Conservation (phyloP, 768 basidiomycete species). For the Mycena leptocephala region DNA sequence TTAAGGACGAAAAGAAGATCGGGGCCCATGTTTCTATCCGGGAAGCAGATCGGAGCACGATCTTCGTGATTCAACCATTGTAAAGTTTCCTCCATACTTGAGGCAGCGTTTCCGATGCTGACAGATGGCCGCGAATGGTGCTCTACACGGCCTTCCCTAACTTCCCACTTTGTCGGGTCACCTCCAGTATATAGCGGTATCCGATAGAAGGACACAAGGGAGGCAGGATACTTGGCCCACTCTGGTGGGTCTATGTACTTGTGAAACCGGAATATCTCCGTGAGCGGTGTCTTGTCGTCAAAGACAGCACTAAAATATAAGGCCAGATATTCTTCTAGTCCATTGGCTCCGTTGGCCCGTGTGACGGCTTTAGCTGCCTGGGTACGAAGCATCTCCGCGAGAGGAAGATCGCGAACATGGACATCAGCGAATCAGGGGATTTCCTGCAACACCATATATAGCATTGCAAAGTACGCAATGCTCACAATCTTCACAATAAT, state of each 20-base stretch:
- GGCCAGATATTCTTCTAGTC: slow-evolving; percentile 63
- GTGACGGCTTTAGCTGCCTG: slow-evolving; percentile 40
- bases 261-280: slow-evolving; percentile 7
- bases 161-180: too few species aligned
- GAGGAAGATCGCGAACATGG: slow-evolving; percentile 50
- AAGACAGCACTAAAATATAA: slow-evolving; percentile 42
- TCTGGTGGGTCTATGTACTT: not conserved
- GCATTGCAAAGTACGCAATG: too few species aligned
- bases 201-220: slow-evolving; percentile 4
- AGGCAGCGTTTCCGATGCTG: not conserved
- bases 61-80: not conserved
- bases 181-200: too few species aligned
- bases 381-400: slow-evolving; percentile 54
- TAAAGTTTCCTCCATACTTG: not conserved
- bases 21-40: not conserved
- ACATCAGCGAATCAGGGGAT: too few species aligned
- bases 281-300: not conserved
- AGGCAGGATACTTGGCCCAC: not conserved
- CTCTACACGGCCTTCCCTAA: not conserved
- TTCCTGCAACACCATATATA: too few species aligned
- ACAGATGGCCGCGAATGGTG: slow-evolving; percentile 1
- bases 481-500: too few species aligned
- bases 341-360: slow-evolving; percentile 48
- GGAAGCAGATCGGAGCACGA: not conserved
- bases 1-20: not conserved